phyloP scores from a whole-genome alignment of 768 basidiomycete genomes.

The Serendipita indica region DNA sequence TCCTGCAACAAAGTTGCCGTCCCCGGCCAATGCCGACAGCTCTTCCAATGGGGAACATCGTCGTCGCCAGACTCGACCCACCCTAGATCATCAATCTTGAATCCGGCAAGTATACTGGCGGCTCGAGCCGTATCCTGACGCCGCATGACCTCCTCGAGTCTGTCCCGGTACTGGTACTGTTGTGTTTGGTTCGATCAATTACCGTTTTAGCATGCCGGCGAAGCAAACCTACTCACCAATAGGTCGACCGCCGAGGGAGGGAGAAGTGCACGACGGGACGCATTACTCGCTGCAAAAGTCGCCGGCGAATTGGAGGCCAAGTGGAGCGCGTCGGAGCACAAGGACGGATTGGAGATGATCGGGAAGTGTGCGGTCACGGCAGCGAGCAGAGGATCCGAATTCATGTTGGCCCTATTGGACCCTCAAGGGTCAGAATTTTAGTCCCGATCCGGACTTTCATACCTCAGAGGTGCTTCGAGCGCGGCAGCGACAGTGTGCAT shows the following conservation, averaged over 20 bases:
- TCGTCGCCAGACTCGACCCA: neutral
- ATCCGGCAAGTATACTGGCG: neutral
- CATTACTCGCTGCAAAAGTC: neutral
- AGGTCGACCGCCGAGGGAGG: neutral
- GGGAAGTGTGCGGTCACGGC: neutral
- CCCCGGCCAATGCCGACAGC: constrained; percentile 3
- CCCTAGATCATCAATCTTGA: constrained; percentile 3
- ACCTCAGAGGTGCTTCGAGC: constrained; percentile 1
- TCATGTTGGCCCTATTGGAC: constrained; percentile 2
- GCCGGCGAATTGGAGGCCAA: neutral
- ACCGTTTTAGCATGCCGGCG: too few relatives aligned
- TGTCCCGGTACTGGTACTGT: constrained; percentile 7
- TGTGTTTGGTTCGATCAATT: too few relatives aligned
- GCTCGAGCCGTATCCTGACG: constrained; percentile 4
- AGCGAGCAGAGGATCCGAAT: neutral
- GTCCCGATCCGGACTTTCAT: neutral
- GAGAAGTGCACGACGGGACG: neutral
- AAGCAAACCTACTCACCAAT: neutral
- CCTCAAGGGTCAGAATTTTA: too few relatives aligned
- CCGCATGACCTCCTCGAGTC: neutral
- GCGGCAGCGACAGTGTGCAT: neutral
- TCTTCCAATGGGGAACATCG: neutral
- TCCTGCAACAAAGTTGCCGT: neutral
- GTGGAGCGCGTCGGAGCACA: neutral
- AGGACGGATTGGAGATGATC: neutral